Evolutionary conservation across 169 alveolate species (phyloP).

Genomic region (Eimeria falciformis): DNA sequence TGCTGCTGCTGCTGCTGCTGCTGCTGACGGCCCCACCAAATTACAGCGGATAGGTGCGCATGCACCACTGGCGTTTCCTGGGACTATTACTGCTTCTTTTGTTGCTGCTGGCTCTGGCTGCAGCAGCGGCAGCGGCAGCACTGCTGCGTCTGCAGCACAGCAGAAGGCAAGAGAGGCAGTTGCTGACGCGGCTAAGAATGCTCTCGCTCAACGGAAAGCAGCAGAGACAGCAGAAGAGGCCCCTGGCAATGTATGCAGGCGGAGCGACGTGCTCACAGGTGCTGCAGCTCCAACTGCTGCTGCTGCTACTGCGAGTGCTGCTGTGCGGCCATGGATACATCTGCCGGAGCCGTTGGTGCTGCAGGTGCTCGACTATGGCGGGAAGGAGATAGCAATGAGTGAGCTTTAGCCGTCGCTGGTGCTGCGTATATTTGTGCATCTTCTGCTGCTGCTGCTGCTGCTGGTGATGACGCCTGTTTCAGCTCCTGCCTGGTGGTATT

Average conservation of each 20-base stretch:
- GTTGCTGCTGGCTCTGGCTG: not conserved
- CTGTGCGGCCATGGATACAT: conserved; percentile 28
- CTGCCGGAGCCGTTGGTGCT: conserved; percentile 50
- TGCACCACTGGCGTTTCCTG: not conserved
- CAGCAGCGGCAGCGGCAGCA: not conserved
- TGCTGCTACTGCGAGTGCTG: conserved; percentile 19
- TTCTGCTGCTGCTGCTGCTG: not conserved
- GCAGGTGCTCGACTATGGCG: conserved; percentile 65
- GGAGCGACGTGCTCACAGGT: not conserved
- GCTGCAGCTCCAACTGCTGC: conserved; percentile 9
- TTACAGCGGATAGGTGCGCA: not conserved
- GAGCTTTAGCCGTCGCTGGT: not conserved
- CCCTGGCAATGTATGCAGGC: not conserved
- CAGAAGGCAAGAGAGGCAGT: not conserved
- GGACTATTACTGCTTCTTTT: not conserved
- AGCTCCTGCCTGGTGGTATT: not conserved
- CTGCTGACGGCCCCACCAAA: not conserved
- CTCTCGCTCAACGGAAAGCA: not conserved
- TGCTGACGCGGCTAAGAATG: not conserved
- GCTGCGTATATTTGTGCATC: not conserved
- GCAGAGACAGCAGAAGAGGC: not conserved
- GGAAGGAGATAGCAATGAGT: conserved; percentile 52
- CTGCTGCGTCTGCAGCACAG: not conserved
- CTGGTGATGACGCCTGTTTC: conserved; percentile 8
- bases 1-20: not conserved